These are phyloP conservation scores for Bolboschoenus planiculmis DNA, from an alignment of 176 grass and related monocot genomes.

Conservation along the genomic window DNA sequence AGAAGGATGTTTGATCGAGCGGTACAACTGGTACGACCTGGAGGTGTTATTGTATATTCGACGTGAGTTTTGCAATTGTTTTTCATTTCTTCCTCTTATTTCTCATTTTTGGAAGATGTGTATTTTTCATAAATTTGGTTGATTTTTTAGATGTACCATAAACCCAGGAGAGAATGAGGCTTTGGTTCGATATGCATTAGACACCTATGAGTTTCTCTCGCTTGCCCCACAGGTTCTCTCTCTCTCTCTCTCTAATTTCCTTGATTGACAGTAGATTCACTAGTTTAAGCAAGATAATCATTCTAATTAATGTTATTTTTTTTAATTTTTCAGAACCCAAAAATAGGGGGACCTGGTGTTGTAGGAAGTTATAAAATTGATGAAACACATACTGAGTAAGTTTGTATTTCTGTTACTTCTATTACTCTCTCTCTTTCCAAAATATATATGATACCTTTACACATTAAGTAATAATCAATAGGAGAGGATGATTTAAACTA, in stretches of 20 bases:
- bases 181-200: conserved; percentile 89
- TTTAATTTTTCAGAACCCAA: conserved; percentile 53
- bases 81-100: neutral
- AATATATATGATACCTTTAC: neutral
- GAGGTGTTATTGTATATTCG: conserved; percentile 88
- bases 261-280: neutral
- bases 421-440: conserved; percentile 20
- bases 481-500: neutral
- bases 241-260: neutral
- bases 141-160: conserved; percentile 81
- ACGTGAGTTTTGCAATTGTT: conserved; percentile 54
- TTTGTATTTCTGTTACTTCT: conserved; percentile 14
- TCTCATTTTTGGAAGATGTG: neutral
- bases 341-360: conserved; percentile 84
- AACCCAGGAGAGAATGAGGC: conserved; percentile 94
- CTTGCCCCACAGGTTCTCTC: conserved; percentile 52
- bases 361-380: conserved; percentile 45
- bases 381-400: conserved; percentile 73
- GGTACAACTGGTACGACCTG: conserved; percentile 73
- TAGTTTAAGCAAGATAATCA: neutral
- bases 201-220: conserved; percentile 73
- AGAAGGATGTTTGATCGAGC: conserved; percentile 95
- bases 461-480: neutral
- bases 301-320: neutral
- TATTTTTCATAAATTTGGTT: neutral